Evolutionary conservation across 164 flowering plant species (phyloP).

Genomic region (Tinospora cordifolia): DNA sequence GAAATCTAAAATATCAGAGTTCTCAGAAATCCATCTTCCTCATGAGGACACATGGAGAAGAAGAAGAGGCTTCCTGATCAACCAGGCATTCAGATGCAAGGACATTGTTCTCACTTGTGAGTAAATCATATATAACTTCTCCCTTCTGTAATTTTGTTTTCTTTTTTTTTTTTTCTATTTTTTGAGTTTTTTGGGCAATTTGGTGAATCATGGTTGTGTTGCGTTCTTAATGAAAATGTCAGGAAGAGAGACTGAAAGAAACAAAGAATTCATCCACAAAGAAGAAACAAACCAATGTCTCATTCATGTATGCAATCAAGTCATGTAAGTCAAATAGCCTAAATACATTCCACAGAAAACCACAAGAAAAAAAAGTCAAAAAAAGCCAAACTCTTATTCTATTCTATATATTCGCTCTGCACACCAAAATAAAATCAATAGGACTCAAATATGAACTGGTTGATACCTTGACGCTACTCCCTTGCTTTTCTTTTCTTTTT

Average conservation of each 20-base stretch:
- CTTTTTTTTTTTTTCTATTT: background rate
- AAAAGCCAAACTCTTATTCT: slow-evolving; percentile 30
- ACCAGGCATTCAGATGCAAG: background rate
- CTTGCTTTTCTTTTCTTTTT: slow-evolving; percentile 15
- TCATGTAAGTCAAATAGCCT: slow-evolving; percentile 25
- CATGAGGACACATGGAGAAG: background rate
- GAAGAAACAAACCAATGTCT: slow-evolving; percentile 21
- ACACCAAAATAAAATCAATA: slow-evolving; percentile 36
- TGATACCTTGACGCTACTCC: slow-evolving; percentile 31
- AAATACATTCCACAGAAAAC: slow-evolving; percentile 16
- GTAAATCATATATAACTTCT: background rate
- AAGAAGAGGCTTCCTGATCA: background rate
- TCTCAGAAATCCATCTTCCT: slow-evolving; percentile 22
- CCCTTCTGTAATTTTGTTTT: background rate
- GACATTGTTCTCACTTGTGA: background rate
- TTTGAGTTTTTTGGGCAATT: background rate
- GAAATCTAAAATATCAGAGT: slow-evolving; percentile 7
- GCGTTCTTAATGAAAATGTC: background rate
- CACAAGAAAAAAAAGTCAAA: slow-evolving; percentile 1
- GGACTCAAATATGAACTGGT: slow-evolving; percentile 36
- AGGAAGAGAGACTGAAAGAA: slow-evolving; percentile 1
- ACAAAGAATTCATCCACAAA: slow-evolving; percentile 22
- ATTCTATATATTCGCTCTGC: slow-evolving; percentile 26
- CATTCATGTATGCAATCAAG: slow-evolving; percentile 26
- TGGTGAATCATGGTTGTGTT: background rate